Conservation (phyloP, 257 asterid species). For the Scutellaria barbata region DNA sequence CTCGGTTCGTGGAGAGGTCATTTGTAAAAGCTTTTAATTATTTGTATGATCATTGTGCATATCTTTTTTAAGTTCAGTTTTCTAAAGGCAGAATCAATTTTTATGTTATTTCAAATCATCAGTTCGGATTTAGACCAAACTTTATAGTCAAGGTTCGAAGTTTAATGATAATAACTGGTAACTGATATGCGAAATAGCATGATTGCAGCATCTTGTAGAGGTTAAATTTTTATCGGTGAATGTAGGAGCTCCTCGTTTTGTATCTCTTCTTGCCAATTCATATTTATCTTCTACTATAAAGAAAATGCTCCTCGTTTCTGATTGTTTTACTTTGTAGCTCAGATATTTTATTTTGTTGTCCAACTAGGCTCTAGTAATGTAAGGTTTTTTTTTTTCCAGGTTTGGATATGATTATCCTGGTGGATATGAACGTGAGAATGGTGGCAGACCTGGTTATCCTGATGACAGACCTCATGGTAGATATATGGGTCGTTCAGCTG, state of each 20-base stretch:
- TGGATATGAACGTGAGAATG: conserved; percentile 89
- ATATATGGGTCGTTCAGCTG: conserved; percentile 68
- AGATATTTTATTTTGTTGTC: conserved; percentile 1
- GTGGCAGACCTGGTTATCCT: conserved; percentile 76
- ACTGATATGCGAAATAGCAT: not conserved
- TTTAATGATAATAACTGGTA: not conserved
- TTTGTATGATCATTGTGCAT: not conserved
- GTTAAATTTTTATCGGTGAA: not conserved
- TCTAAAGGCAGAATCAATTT: not conserved
- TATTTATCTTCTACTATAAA: conserved; percentile 8
- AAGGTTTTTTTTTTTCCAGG: conserved; percentile 45
- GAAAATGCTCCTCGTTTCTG: conserved; percentile 11
- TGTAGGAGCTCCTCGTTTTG: not conserved
- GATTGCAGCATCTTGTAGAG: not conserved
- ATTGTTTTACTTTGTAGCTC: not conserved
- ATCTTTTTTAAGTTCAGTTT: not conserved
- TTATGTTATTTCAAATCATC: conserved; percentile 2
- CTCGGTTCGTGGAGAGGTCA: conserved; percentile 2
- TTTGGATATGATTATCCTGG: conserved; percentile 76
- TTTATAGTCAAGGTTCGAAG: not conserved
- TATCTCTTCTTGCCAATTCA: not conserved
- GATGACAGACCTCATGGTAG: conserved; percentile 95
- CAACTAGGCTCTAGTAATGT: not conserved
- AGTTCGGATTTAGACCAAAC: conserved; percentile 3
- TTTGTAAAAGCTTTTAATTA: not conserved